Conservation (phyloP, 2,329 filamentous ascomycete species). For the Xylaria sp. region DNA sequence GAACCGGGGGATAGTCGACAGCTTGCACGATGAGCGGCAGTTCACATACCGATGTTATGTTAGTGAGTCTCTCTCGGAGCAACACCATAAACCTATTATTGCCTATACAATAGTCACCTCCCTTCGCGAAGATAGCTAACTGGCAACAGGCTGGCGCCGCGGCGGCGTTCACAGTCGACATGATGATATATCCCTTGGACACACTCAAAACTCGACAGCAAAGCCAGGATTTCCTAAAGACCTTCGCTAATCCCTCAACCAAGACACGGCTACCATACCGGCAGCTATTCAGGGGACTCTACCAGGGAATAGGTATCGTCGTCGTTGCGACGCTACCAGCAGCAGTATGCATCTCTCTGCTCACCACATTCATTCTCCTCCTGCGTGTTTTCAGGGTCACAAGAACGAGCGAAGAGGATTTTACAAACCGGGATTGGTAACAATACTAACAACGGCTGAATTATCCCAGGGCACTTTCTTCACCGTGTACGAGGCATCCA, state of each 20-base stretch:
- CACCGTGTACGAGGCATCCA: conserved; percentile 85
- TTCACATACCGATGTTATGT: conserved; percentile 46
- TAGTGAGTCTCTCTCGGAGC: conserved; percentile 40
- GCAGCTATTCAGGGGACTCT: conserved; percentile 73
- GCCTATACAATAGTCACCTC: not conserved
- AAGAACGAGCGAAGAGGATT: not conserved
- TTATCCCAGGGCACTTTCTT: conserved; percentile 76
- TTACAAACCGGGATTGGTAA: not conserved
- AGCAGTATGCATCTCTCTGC: conserved; percentile 57
- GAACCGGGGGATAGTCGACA: not conserved
- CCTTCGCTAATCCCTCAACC: conserved; percentile 68
- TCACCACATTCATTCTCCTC: not conserved
- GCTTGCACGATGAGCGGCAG: conserved; percentile 41
- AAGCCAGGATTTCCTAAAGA: conserved; percentile 76
- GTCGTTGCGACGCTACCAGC: conserved; percentile 83
- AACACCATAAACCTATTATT: not conserved
- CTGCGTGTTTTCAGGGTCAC: not conserved
- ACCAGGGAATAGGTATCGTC: conserved; percentile 87
- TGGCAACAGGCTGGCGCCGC: conserved; percentile 77
- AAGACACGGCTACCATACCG: conserved; percentile 61
- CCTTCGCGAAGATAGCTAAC: conserved; percentile 15
- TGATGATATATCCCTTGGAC: conserved; percentile 87
- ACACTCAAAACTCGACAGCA: conserved; percentile 90
- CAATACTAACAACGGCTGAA: not conserved
- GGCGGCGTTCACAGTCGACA: conserved; percentile 86